Conservation (phyloP, 169 alveolate genomes). For the Cryptosporidium ubiquitum region DNA sequence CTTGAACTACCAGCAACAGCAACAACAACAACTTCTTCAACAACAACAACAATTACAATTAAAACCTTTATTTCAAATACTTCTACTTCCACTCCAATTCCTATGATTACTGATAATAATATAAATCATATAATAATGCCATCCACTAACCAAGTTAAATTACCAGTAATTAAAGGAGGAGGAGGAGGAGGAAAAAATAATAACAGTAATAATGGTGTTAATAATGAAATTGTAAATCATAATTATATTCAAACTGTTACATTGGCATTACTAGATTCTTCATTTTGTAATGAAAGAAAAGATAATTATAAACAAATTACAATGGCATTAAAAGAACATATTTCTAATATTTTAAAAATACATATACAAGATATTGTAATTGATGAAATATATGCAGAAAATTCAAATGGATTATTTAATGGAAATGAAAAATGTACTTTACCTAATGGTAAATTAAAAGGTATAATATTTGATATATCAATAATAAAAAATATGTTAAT, state of each 20-base stretch:
- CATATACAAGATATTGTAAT: slow-evolving; percentile 40
- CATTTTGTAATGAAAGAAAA: slow-evolving; percentile 35
- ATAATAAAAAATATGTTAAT: slow-evolving; percentile 13
- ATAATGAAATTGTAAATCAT: not conserved
- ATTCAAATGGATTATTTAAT: slow-evolving; percentile 7
- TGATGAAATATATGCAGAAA: slow-evolving; percentile 33
- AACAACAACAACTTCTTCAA: no score
- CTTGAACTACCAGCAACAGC: no score
- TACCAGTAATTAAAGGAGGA: not conserved
- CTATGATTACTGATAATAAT: not conserved
- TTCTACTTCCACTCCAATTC: not conserved
- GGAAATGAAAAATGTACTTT: slow-evolving; percentile 37
- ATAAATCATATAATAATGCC: no score
- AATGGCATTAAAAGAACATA: slow-evolving; percentile 20
- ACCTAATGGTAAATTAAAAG: slow-evolving; percentile 55
- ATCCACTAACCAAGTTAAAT: not conserved
- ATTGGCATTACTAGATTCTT: slow-evolving; percentile 22
- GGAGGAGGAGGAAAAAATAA: not conserved
- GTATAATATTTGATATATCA: slow-evolving; percentile 34
- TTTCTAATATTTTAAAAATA: slow-evolving; percentile 18
- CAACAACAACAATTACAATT: slow-evolving; percentile 7
- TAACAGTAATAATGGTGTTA: not conserved
- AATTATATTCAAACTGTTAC: not conserved
- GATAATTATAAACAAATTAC: slow-evolving; percentile 13
- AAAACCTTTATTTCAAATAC: not conserved